These are phyloP conservation scores for Lavandula angustifolia DNA, from an alignment of 257 asterid species.

Conservation along the genomic window DNA sequence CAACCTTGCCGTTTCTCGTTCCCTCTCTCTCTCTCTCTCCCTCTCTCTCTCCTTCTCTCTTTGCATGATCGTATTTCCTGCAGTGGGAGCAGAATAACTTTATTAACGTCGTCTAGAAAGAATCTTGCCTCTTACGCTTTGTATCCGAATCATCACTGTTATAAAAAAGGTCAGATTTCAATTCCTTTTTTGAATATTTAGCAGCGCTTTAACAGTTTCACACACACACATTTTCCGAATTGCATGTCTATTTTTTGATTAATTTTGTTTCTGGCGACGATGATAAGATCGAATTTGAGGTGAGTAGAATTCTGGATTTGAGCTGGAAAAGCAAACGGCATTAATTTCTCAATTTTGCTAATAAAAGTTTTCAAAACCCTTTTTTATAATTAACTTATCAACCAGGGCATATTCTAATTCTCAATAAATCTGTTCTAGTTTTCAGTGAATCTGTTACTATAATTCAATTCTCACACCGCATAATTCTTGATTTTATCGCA, in stretches of 20 bases:
- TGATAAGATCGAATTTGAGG: constrained; percentile 11
- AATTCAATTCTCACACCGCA: neutral
- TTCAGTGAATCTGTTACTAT: neutral
- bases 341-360: neutral
- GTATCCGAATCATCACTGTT: constrained; percentile 20
- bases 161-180: constrained; percentile 28
- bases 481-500: constrained; percentile 18
- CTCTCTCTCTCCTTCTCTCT: constrained; percentile 8
- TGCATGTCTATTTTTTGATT: constrained; percentile 22
- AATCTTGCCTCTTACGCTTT: constrained; percentile 19
- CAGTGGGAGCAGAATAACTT: constrained; percentile 5
- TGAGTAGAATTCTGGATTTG: neutral
- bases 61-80: constrained; percentile 16
- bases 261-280: neutral
- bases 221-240: constrained; percentile 25
- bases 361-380: neutral
- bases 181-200: constrained; percentile 4
- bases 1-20: constrained; percentile 10
- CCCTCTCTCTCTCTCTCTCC: neutral
- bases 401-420: neutral
- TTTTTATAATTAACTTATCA: neutral
- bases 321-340: neutral
- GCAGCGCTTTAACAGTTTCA: constrained; percentile 1
- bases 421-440: constrained; percentile 2
- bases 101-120: neutral